Evolutionary conservation across 106 monocot genomes (phyloP), one percentile per base, ranked within the genome.

Genomic region (Acorus calamus): DNA sequence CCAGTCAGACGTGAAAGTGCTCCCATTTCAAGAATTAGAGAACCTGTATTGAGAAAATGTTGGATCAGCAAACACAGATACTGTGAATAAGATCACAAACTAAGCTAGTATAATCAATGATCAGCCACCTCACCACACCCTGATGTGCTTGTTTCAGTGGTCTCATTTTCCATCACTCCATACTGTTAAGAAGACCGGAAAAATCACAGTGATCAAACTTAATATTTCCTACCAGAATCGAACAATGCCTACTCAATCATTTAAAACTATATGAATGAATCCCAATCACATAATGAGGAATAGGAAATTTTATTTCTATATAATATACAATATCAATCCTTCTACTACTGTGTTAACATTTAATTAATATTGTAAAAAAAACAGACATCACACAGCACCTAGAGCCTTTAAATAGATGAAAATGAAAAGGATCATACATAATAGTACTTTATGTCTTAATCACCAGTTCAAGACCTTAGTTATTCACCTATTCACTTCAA

Each of bases 1-100:
- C 89, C 86, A 50, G 93, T 86, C 63, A 94, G 67, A 62, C 86
- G 73, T 54, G 93, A 94, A 11, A 94, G 68, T 59, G 77, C 77
- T 71, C 93, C 93, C 89, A 94, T 94, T 86, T 89, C 93, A 68
- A 94, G 93, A 66, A 94, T 86, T n/a, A 94, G 81, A 67, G 93
- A 94, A 60, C 89, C 93, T 94, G 76, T 42, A 83, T 61, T 14
- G 2, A 59, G 52, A 66, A 59, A 52, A 42, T 8, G 42, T 28
- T 28, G 28, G 28, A 49, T 8, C 14, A 62, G 49, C 9, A 69
- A 44, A 11, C 59, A 5, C 6, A 12, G 7, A 53, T 58, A 5
- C n/a, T 57, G 52, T 42, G 53, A 66, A 70, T 28, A n/a, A 59
- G 63, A 65, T 50, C 7, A 42, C n/a, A 47, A 67, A 14, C 10